Evolutionary conservation across 192 early-diverging fungal genomes (phyloP).

Genomic region (Chytriomyces sp.): DNA sequence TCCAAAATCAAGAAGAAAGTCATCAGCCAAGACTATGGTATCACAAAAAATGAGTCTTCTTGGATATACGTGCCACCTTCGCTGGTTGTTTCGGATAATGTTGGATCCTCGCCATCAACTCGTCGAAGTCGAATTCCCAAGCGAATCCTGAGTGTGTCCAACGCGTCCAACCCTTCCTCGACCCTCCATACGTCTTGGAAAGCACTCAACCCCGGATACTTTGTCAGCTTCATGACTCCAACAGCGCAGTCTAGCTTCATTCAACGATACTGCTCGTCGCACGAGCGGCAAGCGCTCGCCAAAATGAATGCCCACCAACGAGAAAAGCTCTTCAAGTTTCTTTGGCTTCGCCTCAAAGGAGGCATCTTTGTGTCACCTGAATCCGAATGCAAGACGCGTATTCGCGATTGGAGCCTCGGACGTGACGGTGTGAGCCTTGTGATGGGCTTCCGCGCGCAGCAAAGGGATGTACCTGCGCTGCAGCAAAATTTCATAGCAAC

Average conservation of each 20-base stretch:
- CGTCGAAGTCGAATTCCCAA: neutral
- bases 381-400: neutral
- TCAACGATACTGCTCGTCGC: neutral
- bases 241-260: constrained; percentile 1
- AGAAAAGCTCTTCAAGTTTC: constrained; percentile 17
- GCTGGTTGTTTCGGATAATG: neutral
- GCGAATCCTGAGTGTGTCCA: neutral
- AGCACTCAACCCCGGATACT: constrained; percentile 1
- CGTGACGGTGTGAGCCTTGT: neutral
- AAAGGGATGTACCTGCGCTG: neutral
- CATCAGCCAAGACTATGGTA: neutral
- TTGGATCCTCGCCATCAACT: neutral
- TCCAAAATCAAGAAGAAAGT: neutral
- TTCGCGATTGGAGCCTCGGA: neutral
- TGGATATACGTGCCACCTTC: neutral
- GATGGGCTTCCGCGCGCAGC: constrained; percentile 19
- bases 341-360: constrained; percentile 3
- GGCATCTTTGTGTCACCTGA: constrained; percentile 8
- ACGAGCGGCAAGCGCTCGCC: neutral
- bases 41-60: neutral
- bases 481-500: constrained; percentile 1
- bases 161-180: neutral
- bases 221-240: neutral
- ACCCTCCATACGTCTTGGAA: neutral
- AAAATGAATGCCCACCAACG: constrained; percentile 2